Percentiles rank a stretch among this genome's conserved stretches.
phyloP scores from a whole-genome alignment of 139 green algal species.

The Asterochloris erici region DNA sequence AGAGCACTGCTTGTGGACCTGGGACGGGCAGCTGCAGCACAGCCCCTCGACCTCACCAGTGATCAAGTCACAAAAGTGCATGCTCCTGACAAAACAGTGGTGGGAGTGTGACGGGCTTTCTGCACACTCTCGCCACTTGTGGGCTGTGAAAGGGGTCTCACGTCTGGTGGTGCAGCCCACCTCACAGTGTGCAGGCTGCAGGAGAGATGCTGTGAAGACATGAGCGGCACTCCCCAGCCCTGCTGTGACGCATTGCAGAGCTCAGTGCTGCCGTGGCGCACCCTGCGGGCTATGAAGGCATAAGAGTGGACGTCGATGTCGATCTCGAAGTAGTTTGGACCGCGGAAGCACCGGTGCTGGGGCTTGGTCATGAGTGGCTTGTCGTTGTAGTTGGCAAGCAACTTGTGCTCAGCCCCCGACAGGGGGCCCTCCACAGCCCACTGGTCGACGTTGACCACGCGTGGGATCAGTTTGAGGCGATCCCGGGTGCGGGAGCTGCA shows the following conservation, averaged over 20 bases:
- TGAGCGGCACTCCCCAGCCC: too few species aligned
- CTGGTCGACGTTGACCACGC: conserved; percentile 77
- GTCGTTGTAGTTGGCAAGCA: conserved; percentile 77
- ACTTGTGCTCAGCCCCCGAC: conserved; percentile 28
- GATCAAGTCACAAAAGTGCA: too few species aligned
- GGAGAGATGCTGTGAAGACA: neutral
- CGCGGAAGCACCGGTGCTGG: conserved; percentile 67
- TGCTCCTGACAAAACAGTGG: too few species aligned
- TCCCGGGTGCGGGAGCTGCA: conserved; percentile 51
- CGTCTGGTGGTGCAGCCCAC: neutral
- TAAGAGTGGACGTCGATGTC: conserved; percentile 86
- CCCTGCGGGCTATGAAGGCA: conserved; percentile 73
- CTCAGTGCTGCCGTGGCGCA: neutral
- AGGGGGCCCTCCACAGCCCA: conserved; percentile 65
- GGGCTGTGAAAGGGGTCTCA: neutral
- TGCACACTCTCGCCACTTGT: too few species aligned
- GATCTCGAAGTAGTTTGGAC: conserved; percentile 69
- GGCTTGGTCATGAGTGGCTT: conserved; percentile 84
- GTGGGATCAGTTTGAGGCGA: conserved; percentile 82
- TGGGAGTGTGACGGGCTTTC: too few species aligned
- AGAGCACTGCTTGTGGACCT: too few species aligned
- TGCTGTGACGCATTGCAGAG: neutral
- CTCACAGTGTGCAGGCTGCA: neutral
- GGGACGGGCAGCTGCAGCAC: too few species aligned
- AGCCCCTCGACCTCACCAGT: too few species aligned